A percentile compares a stretch with the other conserved stretches of the same genome.
These are phyloP conservation scores for Backusella luteola DNA, from an alignment of 192 early-diverging fungal species.

Conservation along the genomic window DNA sequence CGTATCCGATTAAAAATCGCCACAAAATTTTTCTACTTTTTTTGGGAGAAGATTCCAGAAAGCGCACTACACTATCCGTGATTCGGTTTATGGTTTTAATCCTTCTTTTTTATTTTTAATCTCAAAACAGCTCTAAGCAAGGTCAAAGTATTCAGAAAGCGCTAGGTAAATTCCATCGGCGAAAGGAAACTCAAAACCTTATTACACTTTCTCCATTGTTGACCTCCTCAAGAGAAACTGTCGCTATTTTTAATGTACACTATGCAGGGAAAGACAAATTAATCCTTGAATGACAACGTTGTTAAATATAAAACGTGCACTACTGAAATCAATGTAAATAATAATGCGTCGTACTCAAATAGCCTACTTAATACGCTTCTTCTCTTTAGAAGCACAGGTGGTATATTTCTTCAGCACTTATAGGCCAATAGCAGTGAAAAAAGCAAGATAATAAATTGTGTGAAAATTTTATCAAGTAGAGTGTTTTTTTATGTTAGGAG, in stretches of 20 bases:
- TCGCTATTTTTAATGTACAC: neutral
- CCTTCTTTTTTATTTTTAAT: neutral
- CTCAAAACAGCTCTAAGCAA: neutral
- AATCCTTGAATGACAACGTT: neutral
- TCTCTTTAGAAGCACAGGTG: neutral
- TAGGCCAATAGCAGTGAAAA: neutral
- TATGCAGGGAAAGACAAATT: neutral
- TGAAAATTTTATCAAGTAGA: neutral
- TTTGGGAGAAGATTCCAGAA: neutral
- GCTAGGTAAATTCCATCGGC: neutral
- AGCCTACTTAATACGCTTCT: neutral
- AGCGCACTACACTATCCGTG: neutral
- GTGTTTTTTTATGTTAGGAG: neutral
- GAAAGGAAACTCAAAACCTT: neutral
- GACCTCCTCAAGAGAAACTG: neutral
- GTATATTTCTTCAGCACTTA: neutral
- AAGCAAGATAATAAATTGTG: neutral
- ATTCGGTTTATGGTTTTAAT: neutral
- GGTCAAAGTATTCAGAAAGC: neutral
- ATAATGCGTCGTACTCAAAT: too few species aligned
- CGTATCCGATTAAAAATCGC: neutral
- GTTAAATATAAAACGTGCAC: neutral
- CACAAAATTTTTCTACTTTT: neutral
- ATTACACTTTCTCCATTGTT: neutral
- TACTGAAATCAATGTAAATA: too few species aligned